Conservation (phyloP, 2,329 filamentous ascomycete genomes). For the Sclerotinia spermophila region DNA sequence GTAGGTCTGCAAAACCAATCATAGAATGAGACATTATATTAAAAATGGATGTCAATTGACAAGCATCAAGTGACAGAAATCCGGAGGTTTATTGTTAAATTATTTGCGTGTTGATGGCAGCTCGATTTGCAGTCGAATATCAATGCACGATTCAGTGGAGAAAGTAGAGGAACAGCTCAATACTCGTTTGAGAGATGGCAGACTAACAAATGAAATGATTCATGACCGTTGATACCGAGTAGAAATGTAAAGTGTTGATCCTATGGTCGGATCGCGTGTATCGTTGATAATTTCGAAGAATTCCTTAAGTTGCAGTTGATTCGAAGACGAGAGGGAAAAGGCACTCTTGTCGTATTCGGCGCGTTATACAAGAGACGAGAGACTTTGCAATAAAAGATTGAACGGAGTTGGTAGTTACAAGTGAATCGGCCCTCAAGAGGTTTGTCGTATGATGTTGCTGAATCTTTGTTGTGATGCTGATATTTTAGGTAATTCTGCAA, state of each 20-base stretch:
- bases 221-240: background rate
- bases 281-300: background rate
- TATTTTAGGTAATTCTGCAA: background rate
- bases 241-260: background rate
- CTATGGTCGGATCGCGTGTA: background rate
- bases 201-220: background rate
- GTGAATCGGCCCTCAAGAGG: background rate
- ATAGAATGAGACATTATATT: slow-evolving; percentile 3
- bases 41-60: background rate
- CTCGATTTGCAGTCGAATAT: background rate
- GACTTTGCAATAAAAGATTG: background rate
- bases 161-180: background rate
- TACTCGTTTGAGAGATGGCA: background rate
- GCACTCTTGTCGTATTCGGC: background rate
- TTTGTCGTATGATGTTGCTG: background rate
- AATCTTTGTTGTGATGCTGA: background rate
- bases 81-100: background rate
- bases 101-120: background rate
- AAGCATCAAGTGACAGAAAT: background rate
- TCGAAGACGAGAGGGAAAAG: background rate
- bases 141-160: background rate
- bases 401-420: background rate
- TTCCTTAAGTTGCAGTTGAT: background rate
- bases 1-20: background rate
- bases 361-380: background rate